These are phyloP conservation scores for Populus ilicifolia DNA, from an alignment of 345 rosid species.

Conservation along the genomic window DNA sequence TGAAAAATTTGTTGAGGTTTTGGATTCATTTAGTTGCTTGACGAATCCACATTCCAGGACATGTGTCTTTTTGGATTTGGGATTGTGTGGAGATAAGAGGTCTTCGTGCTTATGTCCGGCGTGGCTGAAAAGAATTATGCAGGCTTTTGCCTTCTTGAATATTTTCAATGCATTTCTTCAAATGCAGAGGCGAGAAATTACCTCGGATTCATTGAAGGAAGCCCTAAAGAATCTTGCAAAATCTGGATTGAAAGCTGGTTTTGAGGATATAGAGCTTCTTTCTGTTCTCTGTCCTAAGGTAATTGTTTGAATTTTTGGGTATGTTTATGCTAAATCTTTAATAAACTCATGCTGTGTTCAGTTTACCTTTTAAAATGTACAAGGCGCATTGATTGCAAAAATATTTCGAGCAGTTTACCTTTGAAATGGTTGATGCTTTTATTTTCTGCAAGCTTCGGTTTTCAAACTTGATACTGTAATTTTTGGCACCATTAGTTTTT, in stretches of 20 bases:
- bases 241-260: slow-evolving; percentile 45
- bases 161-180: slow-evolving; percentile 47
- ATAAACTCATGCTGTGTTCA: not conserved
- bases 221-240: slow-evolving; percentile 44
- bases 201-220: slow-evolving; percentile 37
- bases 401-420: not conserved
- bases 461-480: too few relatives aligned
- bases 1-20: slow-evolving; percentile 58
- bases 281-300: slow-evolving; percentile 76
- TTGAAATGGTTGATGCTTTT: too few relatives aligned
- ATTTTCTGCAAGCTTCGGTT: too few relatives aligned
- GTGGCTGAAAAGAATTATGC: slow-evolving; percentile 67
- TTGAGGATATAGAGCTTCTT: slow-evolving; percentile 62
- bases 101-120: slow-evolving; percentile 58
- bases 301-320: slow-evolving; percentile 1
- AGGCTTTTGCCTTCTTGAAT: slow-evolving; percentile 64
- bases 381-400: not conserved
- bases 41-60: slow-evolving; percentile 42
- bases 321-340: not conserved
- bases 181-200: slow-evolving; percentile 36
- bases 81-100: not conserved
- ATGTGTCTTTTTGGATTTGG: slow-evolving; percentile 42
- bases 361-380: not conserved
- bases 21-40: slow-evolving; percentile 60
- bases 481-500: too few relatives aligned